Percentiles rank a stretch among this genome's conserved stretches.
phyloP scores from a whole-genome alignment of 305 asterid species.

The Rubia peregrina region DNA sequence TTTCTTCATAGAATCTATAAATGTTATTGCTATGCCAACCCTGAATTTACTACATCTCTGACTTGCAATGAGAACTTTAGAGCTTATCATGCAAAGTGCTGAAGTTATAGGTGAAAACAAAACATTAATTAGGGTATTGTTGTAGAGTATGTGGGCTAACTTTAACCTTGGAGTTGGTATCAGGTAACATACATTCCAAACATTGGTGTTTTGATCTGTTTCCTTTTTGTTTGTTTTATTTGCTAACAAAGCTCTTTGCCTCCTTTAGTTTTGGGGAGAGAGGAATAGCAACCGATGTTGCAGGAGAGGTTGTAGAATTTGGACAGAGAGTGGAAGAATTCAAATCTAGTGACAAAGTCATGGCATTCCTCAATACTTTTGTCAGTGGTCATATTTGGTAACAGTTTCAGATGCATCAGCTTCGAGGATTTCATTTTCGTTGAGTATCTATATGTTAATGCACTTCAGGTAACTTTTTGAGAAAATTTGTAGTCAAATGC shows the following conservation, averaged over 20 bases:
- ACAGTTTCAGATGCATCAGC: background rate
- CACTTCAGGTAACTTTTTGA: no score
- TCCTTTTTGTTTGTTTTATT: background rate
- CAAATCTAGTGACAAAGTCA: slow-evolving; percentile 73
- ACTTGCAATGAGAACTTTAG: background rate
- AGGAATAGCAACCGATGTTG: slow-evolving; percentile 50
- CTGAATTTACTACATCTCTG: background rate
- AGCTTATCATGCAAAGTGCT: background rate
- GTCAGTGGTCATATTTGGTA: slow-evolving; percentile 21
- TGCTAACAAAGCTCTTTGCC: background rate
- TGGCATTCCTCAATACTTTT: slow-evolving; percentile 28
- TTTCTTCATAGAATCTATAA: background rate
- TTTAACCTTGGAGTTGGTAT: no score
- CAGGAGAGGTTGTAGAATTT: slow-evolving; percentile 67
- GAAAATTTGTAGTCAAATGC: background rate
- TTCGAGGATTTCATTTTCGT: background rate
- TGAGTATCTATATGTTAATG: no score
- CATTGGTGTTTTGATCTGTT: background rate
- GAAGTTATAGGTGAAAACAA: background rate
- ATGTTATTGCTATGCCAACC: background rate
- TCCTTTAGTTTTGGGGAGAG: slow-evolving; percentile 13
- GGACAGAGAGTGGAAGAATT: slow-evolving; percentile 55
- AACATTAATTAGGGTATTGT: no score
- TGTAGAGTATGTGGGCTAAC: no score
- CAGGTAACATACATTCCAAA: background rate